A percentile compares a stretch with the other conserved stretches of the same genome.
Conservation (phyloP, 345 rosid genomes). For the Capsella bursapastoris region DNA sequence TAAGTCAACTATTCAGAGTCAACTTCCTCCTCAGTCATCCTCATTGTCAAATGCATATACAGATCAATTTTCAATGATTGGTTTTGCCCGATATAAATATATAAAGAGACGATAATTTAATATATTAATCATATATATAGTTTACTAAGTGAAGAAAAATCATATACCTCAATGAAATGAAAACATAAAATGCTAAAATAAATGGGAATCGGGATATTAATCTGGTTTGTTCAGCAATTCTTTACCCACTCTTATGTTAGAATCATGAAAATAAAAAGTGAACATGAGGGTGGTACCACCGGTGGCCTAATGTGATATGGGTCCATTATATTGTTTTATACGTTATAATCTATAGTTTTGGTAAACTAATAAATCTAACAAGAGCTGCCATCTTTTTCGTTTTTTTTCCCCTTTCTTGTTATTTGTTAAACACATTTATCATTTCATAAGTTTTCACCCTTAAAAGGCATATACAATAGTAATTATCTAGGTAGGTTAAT, state of each 20-base stretch:
- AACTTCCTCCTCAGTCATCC: background rate
- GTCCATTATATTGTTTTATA: slow-evolving; percentile 27
- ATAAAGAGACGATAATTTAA: background rate
- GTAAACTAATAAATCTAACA: slow-evolving; percentile 22
- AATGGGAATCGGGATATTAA: slow-evolving; percentile 13
- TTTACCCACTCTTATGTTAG: slow-evolving; percentile 15
- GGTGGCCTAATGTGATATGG: slow-evolving; percentile 26
- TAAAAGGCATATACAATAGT: background rate
- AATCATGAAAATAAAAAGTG: slow-evolving; percentile 25
- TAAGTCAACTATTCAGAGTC: slow-evolving; percentile 25
- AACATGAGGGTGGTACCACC: slow-evolving; percentile 9
- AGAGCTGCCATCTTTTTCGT: background rate
- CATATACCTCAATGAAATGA: background rate
- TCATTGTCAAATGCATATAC: background rate
- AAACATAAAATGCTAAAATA: slow-evolving; percentile 20
- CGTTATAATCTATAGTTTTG: slow-evolving; percentile 11
- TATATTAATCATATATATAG: background rate
- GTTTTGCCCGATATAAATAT: background rate
- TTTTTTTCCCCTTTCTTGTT: background rate
- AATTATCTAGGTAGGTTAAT: background rate
- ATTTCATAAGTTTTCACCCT: background rate
- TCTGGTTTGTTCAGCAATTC: background rate
- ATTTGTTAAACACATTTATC: background rate
- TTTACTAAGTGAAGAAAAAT: background rate
- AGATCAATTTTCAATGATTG: slow-evolving; percentile 24